These are phyloP conservation scores for Cucurbita ficifolia DNA, from an alignment of 306 rosid species.

Conservation along the genomic window DNA sequence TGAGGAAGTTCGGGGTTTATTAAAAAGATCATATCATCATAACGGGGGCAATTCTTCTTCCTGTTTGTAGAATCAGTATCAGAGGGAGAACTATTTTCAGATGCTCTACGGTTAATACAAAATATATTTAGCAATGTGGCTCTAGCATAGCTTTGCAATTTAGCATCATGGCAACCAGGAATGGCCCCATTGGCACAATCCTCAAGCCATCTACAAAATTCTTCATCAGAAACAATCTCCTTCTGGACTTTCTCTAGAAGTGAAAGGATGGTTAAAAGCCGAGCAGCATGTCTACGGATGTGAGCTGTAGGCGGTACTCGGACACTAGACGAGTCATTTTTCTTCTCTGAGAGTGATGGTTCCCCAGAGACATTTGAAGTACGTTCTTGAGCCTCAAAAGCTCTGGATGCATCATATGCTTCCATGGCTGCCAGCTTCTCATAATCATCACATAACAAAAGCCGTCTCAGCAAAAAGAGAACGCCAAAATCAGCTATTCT, in stretches of 20 bases:
- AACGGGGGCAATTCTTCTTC: slow-evolving; percentile 51
- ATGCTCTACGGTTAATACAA: slow-evolving; percentile 28
- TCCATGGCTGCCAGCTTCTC: slow-evolving; percentile 81
- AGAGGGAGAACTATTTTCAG: slow-evolving; percentile 24
- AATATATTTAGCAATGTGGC: slow-evolving; percentile 53
- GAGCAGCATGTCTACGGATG: slow-evolving; percentile 85
- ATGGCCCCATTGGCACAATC: slow-evolving; percentile 77
- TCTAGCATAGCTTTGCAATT: slow-evolving; percentile 81
- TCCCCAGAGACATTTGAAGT: slow-evolving; percentile 28
- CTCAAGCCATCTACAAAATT: slow-evolving; percentile 81
- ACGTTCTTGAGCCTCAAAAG: slow-evolving; percentile 46
- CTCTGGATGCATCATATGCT: slow-evolving; percentile 79
- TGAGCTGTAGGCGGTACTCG: slow-evolving; percentile 93
- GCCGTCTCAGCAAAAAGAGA: slow-evolving; percentile 67
- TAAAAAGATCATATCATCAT: slow-evolving; percentile 58
- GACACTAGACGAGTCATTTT: slow-evolving; percentile 50
- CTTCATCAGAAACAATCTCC: slow-evolving; percentile 43
- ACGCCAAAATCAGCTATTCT: slow-evolving; percentile 61
- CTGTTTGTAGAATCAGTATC: slow-evolving; percentile 10
- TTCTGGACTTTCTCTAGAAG: slow-evolving; percentile 62
- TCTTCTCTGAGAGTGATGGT: slow-evolving; percentile 19
- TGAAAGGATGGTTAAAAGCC: slow-evolving; percentile 79
- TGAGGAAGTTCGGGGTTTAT: slow-evolving; percentile 80
- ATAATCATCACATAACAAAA: slow-evolving; percentile 74
- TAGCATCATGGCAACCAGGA: slow-evolving; percentile 81